Percentiles rank a stretch among this genome's conserved stretches.
phyloP scores from a whole-genome alignment of 2,329 filamentous ascomycete species.

The Raffaelea deltoideospora region DNA sequence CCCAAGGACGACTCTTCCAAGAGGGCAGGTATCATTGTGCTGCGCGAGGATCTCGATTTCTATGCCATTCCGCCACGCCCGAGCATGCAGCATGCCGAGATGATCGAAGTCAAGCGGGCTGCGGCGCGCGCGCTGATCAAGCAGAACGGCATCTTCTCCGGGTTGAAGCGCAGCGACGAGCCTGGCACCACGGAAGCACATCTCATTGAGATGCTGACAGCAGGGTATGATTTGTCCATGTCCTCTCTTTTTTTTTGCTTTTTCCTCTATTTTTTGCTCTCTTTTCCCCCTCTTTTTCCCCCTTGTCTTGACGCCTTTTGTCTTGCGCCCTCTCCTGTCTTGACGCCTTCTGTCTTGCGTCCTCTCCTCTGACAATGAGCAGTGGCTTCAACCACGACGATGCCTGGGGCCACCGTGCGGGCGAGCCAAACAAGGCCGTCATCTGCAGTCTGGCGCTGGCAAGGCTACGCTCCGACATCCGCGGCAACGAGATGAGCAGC shows the following conservation, averaged over 20 bases:
- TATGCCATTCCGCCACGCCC: constrained; percentile 82
- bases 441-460: constrained; percentile 93
- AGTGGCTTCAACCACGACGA: constrained; percentile 97
- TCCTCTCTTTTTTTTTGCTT: neutral
- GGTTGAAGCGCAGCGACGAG: constrained; percentile 87
- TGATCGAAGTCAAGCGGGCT: constrained; percentile 92
- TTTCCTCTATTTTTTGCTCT: neutral
- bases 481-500: constrained; percentile 58
- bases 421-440: constrained; percentile 94
- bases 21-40: constrained; percentile 93
- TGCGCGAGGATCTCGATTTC: constrained; percentile 93
- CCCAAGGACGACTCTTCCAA: constrained; percentile 63
- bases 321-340: neutral
- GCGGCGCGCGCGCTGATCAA: constrained; percentile 73
- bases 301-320: constrained; percentile 8
- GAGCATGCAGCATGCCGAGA: constrained; percentile 74
- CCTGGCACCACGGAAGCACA: constrained; percentile 94
- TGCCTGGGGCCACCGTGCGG: constrained; percentile 89
- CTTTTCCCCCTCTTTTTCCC: neutral
- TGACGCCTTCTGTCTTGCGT: constrained; percentile 7
- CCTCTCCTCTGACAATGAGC: constrained; percentile 1
- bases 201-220: constrained; percentile 97
- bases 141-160: constrained; percentile 93
- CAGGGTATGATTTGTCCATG: constrained; percentile 51
- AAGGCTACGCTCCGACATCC: constrained; percentile 80